Evolutionary conservation across 768 basidiomycete species (phyloP), one percentile per base, ranked within the genome.

Genomic region (Cystoderma amianthinum): DNA sequence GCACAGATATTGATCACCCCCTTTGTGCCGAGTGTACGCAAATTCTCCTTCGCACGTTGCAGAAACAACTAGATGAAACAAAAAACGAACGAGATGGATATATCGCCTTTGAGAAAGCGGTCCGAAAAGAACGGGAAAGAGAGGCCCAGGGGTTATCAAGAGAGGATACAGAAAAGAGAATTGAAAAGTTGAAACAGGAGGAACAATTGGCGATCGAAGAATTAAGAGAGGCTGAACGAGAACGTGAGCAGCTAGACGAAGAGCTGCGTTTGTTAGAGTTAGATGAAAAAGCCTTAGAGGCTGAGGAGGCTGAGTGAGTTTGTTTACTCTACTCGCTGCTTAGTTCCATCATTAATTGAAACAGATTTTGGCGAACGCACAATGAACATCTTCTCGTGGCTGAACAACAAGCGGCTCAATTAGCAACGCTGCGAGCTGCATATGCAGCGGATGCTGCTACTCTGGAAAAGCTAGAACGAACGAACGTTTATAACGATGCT

Each of bases 11-110:
- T 33, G 90, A 93, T 57, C 93, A 97, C 57, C 96, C 96, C 4
- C 72, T 99, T 5, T 99, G 96, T 59, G 80, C 85, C 0, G 95
- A 98, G 54, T 99, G 96, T 61, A 90, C 93, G 2, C 82, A 87
- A 52, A 74, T 85, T 36, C 63, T 98, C 23, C 74, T 94, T 21
- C 69, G 69, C 1, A 78, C 78, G 18, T 74, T 98, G 22, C 80
- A 85, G 50, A 74, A 74, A 35, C 82, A 91, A 54, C 69, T 95
- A 12, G 91, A 95, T 43, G 92, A 96, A 65, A 85, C 85, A 2
- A 89, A 82, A 64, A 86, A 82, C 56, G 92, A 96, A 56, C 69
- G 92, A 44, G 93, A 96, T 50, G 91, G 90, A 0, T 96, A 95
- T 57, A 81, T 91, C 47, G 87, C 89, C 0, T 97, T 94, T 54